phyloP scores from a whole-genome alignment of 1,139 yeast species.

The Hanseniaspora uvarum region DNA sequence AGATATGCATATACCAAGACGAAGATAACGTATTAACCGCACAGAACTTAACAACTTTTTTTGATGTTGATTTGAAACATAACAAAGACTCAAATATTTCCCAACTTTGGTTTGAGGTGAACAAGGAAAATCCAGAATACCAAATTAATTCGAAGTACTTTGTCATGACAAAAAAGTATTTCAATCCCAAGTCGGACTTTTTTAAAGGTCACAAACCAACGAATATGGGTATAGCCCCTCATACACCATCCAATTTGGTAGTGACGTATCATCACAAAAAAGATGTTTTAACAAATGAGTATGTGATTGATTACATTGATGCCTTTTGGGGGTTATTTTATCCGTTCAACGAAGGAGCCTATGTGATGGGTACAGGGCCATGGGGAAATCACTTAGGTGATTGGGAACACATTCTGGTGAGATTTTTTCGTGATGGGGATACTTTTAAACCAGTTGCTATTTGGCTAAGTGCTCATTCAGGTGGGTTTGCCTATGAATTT shows the following conservation, averaged over 20 bases:
- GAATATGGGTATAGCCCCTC: slow-evolving; percentile 8
- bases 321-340: slow-evolving; percentile 95
- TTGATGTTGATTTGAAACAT: background rate
- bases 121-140: background rate
- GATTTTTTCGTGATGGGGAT: slow-evolving; percentile 42
- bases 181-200: slow-evolving; percentile 3
- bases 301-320: slow-evolving; percentile 37
- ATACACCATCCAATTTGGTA: slow-evolving; percentile 2
- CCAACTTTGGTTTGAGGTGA: background rate
- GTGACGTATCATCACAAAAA: slow-evolving; percentile 2
- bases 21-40: background rate
- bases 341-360: slow-evolving; percentile 89
- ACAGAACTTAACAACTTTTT: background rate
- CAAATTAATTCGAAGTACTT: background rate
- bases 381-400: slow-evolving; percentile 96
- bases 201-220: slow-evolving; percentile 1
- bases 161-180: slow-evolving; percentile 4
- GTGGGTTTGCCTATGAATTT: slow-evolving; percentile 82
- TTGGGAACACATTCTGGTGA: slow-evolving; percentile 90
- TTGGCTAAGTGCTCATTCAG: slow-evolving; percentile 99
- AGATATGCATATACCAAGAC: background rate
- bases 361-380: slow-evolving; percentile 95
- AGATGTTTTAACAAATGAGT: background rate
- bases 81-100: background rate
- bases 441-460: slow-evolving; percentile 53